Evolutionary conservation across 148 eudicot genomes (phyloP), one percentile per base, ranked within the genome.

Genomic region (Gaultheria prostrata): DNA sequence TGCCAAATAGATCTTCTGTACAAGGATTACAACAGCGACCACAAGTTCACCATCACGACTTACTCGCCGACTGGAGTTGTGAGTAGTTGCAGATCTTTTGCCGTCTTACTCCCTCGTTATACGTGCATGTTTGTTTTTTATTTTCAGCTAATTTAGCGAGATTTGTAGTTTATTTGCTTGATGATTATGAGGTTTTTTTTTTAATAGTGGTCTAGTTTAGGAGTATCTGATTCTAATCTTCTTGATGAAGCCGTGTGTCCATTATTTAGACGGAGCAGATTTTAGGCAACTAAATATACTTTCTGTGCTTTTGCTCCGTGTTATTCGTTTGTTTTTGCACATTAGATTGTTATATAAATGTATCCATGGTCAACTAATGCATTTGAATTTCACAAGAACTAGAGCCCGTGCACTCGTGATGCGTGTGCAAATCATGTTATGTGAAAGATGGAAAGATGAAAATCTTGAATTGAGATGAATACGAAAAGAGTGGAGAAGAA

Each of bases 21-120:
- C 92, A 91, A 78, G 85, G 98, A 94, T 82, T 93, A 90, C 85
- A 89, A 91, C 83, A 89, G 87, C 83, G 98, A 93, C 90, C 95
- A 94, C 80, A 94, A 93, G 90, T 90, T 94, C 86, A 88, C 89
- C 18, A 71, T 94, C 87, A 91, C 95, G 14, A 93, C 95, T 50
- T 89, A 80, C 88, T 93, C 98, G 50, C 87, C 94, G 17, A 94
- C 95, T 78, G 98, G 94, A 81, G 94, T 94, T 80, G 98, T 94
- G 84, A 90, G 98, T 86, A 89, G 98, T 86, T 15, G 32, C 61
- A 30, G 57, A 13, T 67, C 39, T 30, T 4, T 28, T 11, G 12
- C 71, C 26, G 32, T 65, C 10, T 24, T 56, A 0, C 50, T 35
- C 39, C 32, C 9, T 61, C 46, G 46, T 78, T 78, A 76, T 35